Percentiles rank a stretch among this genome's conserved stretches.
These are phyloP conservation scores for Podospora pseudopauciseta DNA, from an alignment of 495 filamentous ascomycete species.

Conservation along the genomic window DNA sequence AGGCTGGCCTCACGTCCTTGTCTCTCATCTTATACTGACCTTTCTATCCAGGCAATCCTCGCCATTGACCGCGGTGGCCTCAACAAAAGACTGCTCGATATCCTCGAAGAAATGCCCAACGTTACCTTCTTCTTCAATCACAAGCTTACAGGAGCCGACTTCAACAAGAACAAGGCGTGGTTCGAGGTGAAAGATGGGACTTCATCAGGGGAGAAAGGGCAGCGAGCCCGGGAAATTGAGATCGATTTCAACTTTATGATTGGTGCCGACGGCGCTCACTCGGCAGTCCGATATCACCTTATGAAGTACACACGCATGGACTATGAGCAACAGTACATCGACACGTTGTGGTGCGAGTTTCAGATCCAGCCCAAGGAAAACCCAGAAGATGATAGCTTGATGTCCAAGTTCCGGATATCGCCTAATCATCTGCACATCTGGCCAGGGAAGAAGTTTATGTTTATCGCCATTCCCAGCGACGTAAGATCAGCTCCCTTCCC, in stretches of 20 bases:
- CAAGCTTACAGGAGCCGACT: slow-evolving; percentile 84
- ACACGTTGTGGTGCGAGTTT: slow-evolving; percentile 97
- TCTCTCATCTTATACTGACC: slow-evolving; percentile 10
- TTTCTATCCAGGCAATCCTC: slow-evolving; percentile 41
- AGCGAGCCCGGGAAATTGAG: slow-evolving; percentile 54
- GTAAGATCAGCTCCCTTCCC: slow-evolving; percentile 31
- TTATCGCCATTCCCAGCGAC: slow-evolving; percentile 87
- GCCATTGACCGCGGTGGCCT: slow-evolving; percentile 71
- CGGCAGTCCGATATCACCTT: slow-evolving; percentile 79
- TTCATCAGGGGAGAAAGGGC: slow-evolving; percentile 8
- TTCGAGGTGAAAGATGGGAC: slow-evolving; percentile 59
- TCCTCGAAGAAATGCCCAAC: slow-evolving; percentile 75
- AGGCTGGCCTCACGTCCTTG: slow-evolving; percentile 24
- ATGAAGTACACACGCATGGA: slow-evolving; percentile 89
- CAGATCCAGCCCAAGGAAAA: slow-evolving; percentile 55
- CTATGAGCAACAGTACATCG: slow-evolving; percentile 94
- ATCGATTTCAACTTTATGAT: slow-evolving; percentile 87
- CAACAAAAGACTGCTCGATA: slow-evolving; percentile 83
- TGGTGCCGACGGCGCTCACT: slow-evolving; percentile 96
- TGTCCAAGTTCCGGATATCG: slow-evolving; percentile 68
- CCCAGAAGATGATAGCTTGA: slow-evolving; percentile 32
- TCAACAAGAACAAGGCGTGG: slow-evolving; percentile 75
- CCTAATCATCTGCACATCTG: slow-evolving; percentile 97
- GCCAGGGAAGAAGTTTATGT: slow-evolving; percentile 91
- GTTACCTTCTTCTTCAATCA: slow-evolving; percentile 89